Evolutionary conservation across 805 yeast species (phyloP).

Genomic region (Candida argentea): DNA sequence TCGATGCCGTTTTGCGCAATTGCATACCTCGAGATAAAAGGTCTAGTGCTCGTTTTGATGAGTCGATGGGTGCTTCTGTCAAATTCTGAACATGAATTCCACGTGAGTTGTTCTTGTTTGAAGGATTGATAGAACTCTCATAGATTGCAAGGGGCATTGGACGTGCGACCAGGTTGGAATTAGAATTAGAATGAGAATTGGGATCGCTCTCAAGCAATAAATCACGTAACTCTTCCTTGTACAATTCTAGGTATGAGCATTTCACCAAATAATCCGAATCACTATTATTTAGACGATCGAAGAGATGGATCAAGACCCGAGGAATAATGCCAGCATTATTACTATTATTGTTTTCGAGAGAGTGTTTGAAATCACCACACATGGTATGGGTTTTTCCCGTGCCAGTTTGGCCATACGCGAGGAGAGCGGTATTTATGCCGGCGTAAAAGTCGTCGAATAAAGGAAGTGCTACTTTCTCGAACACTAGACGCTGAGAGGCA

Average conservation of each 20-base stretch:
- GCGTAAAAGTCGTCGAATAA: constrained; percentile 54
- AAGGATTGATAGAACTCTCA: constrained; percentile 13
- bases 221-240: constrained; percentile 79
- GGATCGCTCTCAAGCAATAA: constrained; percentile 43
- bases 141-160: constrained; percentile 34
- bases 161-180: constrained; percentile 4
- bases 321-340: constrained; percentile 50
- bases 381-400: constrained; percentile 77
- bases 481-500: constrained; percentile 61
- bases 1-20: constrained; percentile 57
- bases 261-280: constrained; percentile 53
- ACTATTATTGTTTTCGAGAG: neutral
- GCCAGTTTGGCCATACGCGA: constrained; percentile 81
- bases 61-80: constrained; percentile 47
- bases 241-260: constrained; percentile 75
- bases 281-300: constrained; percentile 27
- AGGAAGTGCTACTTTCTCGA: constrained; percentile 62
- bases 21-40: constrained; percentile 47
- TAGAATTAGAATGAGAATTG: neutral
- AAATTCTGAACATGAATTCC: constrained; percentile 50
- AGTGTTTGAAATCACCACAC: constrained; percentile 38
- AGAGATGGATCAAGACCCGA: constrained; percentile 39
- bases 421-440: constrained; percentile 61
- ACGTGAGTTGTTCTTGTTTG: constrained; percentile 1
- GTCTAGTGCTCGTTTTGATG: constrained; percentile 46